phyloP scores from a whole-genome alignment of 1,139 yeast species.

The Yamadazyma jaroonii region DNA sequence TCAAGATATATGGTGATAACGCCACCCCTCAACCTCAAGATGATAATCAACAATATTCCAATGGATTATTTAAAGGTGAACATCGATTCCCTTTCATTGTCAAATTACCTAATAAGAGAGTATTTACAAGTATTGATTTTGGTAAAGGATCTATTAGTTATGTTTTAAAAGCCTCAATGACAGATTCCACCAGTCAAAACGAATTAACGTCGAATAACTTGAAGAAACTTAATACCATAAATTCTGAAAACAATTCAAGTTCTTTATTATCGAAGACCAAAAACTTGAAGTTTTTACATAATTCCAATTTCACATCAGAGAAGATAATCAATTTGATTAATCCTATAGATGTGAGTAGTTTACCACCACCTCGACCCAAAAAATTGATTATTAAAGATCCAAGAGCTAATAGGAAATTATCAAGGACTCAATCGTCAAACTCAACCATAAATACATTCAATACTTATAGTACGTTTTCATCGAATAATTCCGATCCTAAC shows the following conservation, averaged over 20 bases:
- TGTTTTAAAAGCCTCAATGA: constrained; percentile 55
- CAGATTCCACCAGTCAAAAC: constrained; percentile 19
- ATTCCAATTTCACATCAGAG: constrained; percentile 45
- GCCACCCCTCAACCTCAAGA: not conserved
- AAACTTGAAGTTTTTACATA: constrained; percentile 21
- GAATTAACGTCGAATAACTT: constrained; percentile 9
- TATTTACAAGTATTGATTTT: constrained; percentile 75
- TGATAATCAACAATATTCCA: constrained; percentile 21
- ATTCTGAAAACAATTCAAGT: constrained; percentile 10
- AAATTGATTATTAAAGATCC: constrained; percentile 57
- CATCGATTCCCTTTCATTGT: constrained; percentile 86
- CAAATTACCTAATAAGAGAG: constrained; percentile 66
- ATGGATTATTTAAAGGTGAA: constrained; percentile 71
- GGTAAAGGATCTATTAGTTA: constrained; percentile 84
- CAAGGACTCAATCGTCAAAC: constrained; percentile 50
- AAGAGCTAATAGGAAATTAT: constrained; percentile 22
- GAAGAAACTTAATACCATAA: constrained; percentile 6
- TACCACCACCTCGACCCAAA: constrained; percentile 69
- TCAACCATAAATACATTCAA: constrained; percentile 45
- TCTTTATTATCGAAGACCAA: constrained; percentile 21
- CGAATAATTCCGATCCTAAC: constrained; percentile 31
- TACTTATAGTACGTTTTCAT: constrained; percentile 36
- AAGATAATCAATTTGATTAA: constrained; percentile 59
- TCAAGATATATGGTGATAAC: constrained; percentile 61
- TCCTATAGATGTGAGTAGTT: constrained; percentile 68